Evolutionary conservation across 306 rosid genomes (phyloP).

Genomic region (Pterocarpus santalinus): DNA sequence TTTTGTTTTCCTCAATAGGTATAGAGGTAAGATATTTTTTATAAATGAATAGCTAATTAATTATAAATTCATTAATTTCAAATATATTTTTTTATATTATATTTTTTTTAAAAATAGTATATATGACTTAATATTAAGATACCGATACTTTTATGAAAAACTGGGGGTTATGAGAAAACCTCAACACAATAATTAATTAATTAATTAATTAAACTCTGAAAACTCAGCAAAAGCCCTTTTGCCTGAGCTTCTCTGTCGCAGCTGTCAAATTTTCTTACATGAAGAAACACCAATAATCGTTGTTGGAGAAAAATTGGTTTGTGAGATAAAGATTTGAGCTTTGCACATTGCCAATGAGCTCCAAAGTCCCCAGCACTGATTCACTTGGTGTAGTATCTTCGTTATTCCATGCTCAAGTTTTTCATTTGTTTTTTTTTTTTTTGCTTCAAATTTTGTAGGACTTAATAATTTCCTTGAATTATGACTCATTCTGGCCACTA

Average conservation of each 20-base stretch:
- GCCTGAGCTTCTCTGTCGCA: background rate
- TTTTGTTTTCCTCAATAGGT: no score
- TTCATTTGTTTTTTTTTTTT: background rate
- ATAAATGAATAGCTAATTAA: no score
- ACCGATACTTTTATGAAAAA: no score
- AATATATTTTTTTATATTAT: no score
- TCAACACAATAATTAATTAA: background rate
- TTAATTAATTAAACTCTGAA: background rate
- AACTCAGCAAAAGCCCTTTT: slow-evolving; percentile 43
- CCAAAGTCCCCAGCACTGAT: slow-evolving; percentile 39
- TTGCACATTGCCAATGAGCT: slow-evolving; percentile 32
- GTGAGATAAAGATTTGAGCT: slow-evolving; percentile 31
- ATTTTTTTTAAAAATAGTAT: no score
- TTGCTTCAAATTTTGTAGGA: slow-evolving; percentile 10
- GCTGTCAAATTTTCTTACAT: background rate
- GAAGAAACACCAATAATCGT: background rate
- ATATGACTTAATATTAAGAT: no score
- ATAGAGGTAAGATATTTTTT: no score
- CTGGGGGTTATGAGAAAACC: no score
- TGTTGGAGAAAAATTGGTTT: slow-evolving; percentile 11
- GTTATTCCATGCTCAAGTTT: background rate
- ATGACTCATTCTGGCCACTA: background rate
- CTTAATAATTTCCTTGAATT: background rate
- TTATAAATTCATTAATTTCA: no score
- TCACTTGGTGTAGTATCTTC: slow-evolving; percentile 42